Percentiles rank a stretch among this genome's conserved stretches.
Evolutionary conservation across 371 early-diverging fungal genomes (phyloP).

Genomic region (Smittium mucronatum): DNA sequence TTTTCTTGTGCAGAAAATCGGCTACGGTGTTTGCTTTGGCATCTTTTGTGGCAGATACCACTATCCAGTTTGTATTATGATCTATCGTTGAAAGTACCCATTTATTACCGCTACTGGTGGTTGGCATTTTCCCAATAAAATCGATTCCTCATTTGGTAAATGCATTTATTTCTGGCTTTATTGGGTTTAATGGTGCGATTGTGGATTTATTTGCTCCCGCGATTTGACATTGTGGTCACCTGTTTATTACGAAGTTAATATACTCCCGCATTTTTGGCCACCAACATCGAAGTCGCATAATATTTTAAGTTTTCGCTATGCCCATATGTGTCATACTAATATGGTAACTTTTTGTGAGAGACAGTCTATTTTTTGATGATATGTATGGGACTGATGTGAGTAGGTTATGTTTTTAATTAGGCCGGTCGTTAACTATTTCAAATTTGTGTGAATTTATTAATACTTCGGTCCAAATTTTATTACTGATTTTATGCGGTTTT

Average conservation of each 20-base stretch:
- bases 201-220: no score
- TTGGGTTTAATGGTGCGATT: background rate
- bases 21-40: slow-evolving; percentile 21
- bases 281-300: slow-evolving; percentile 21
- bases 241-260: slow-evolving; percentile 13
- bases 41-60: slow-evolving; percentile 24
- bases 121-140: slow-evolving; percentile 28
- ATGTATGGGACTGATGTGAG: no score
- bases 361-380: no score
- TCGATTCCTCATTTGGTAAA: slow-evolving; percentile 23
- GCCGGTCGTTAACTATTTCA: no score
- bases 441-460: no score
- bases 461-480: no score
- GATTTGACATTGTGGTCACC: slow-evolving; percentile 24
- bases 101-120: slow-evolving; percentile 18
- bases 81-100: slow-evolving; percentile 37
- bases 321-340: no score
- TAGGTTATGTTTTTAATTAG: no score
- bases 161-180: background rate
- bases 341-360: no score
- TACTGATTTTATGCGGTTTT: no score
- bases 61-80: slow-evolving; percentile 30
- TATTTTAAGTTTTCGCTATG: no score
- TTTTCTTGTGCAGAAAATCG: slow-evolving; percentile 26
- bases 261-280: slow-evolving; percentile 23